Base-by-base conservation (phyloP, 1,139 yeast species). In the Hyphopichia burtonii region DNA sequence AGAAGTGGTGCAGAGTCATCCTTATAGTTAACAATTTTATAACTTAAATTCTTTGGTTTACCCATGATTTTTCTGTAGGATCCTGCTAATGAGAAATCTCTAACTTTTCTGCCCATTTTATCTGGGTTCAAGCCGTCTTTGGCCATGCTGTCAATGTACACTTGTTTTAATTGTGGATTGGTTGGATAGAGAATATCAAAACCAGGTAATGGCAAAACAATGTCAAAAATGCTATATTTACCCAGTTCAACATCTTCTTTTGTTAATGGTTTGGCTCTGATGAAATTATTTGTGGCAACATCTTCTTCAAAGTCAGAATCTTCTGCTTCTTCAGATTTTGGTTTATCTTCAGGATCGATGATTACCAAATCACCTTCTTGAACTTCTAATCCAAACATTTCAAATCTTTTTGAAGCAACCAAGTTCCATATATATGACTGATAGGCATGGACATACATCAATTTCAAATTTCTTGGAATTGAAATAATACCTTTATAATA, bases 401-500 rank as follows among this genome's bases (percentile, higher is more conserved):
- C 81, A 41, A 90, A 71, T 58, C 99, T 76, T 53, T 79, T 80
- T 42, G 95, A 85, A 0, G 91, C 94, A 18, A 85, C 96, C 44
- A 74, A 61, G 58, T 94, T 94, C 99, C 99, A 94, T 34, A 94
- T 78, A 55, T 84, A 93, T 48, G 97, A 89, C 65, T 94, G 99
- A 60, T 94, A 94, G 2, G 99, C 96, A 65, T 94, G 99, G 2
- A 86, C 96, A 59, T 94, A 94, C 95, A 94, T 93, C 48, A 90
- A 80, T 57, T 96, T 76, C 58, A 94, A 72, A 59, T 91, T 91
- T 62, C 96, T 79, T 34, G 99, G 99, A 51, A 94, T 86, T 45
- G 91, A 80, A 85, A 86, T 83, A 40, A 94, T 76, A n/a, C 95
- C 93, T 51, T 80, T 80, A 54, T 87, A 81, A 58, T 84, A 86